Base-by-base conservation (phyloP, 495 filamentous ascomycete genomes). In the Penicillium paxilli region DNA sequence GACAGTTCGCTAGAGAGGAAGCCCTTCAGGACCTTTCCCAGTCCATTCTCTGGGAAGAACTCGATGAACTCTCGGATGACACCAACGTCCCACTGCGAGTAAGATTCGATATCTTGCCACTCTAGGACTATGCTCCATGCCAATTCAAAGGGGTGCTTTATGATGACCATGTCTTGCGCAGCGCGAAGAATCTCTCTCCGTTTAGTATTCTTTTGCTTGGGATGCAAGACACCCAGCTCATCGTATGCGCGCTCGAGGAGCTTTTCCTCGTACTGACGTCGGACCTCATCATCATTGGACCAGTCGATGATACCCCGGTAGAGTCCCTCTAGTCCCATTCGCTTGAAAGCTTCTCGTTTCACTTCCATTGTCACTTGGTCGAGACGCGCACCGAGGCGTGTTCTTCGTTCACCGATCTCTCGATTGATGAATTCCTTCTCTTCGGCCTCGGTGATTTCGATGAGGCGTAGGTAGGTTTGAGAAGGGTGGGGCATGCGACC, bases 391-490 rank as follows among this genome's bases (percentile, higher is more conserved):
- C 94, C 95, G 11, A 98, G 80, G 17, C 94, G 84, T 19, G 92
- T 96, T 46, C 92, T 83, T 11, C 94, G 83, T 63, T 93, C 90
- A 17, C 87, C 91, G 58, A 98, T 96, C 49, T 96, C 84, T 19
- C 84, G 88, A 66, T 96, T 97, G 64, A 97, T 94, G 24, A 81
- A 85, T 66, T 94, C 89, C 60, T 87, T 94, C 68, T 98, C 95
- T 33, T 95, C 91, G 1, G 80, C 66, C 62, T 98, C 94, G 14
- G 87, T 78, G 47, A 96, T 87, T 45, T 96, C 86, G n/a, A 89
- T 89, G 47, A 98, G 78, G 28, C 82, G 88, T 48, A 83, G 83
- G 70, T 94, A 97, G 3, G 92, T 96, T 24, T 84, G 80, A 17
- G 86, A 79, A 5, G 94, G 92, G 61, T 89, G 84, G 3, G 85